Evolutionary conservation across 2,329 filamentous ascomycete genomes (phyloP).

Genomic region (Ophiostoma himal-ulmi): DNA sequence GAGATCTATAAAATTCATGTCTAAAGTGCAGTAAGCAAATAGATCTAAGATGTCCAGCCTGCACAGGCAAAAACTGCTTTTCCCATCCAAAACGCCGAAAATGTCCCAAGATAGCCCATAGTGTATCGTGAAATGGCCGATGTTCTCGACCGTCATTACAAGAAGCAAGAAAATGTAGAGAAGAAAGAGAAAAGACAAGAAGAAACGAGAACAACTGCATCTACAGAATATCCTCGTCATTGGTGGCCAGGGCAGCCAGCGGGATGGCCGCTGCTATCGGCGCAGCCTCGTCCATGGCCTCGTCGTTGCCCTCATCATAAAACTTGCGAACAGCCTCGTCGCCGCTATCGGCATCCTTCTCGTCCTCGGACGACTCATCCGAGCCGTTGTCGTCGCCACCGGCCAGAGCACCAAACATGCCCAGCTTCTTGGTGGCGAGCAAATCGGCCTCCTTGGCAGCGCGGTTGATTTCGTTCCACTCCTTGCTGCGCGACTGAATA

Average conservation of each 20-base stretch:
- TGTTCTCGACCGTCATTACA: slow-evolving; percentile 12
- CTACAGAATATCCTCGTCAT: slow-evolving; percentile 28
- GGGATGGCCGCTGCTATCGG: slow-evolving; percentile 16
- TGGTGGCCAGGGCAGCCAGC: slow-evolving; percentile 16
- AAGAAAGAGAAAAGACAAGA: background rate
- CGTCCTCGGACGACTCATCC: background rate
- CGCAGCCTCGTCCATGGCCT: slow-evolving; percentile 22
- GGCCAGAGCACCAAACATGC: slow-evolving; percentile 22
- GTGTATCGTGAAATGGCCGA: slow-evolving; percentile 10
- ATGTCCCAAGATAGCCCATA: slow-evolving; percentile 4
- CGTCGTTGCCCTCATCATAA: slow-evolving; percentile 25
- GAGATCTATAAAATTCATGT: background rate
- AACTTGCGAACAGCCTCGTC: slow-evolving; percentile 27
- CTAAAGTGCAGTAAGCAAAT: background rate
- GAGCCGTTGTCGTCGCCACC: background rate
- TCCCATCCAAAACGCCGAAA: slow-evolving; percentile 17
- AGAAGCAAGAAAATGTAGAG: slow-evolving; percentile 8
- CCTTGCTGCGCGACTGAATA: slow-evolving; percentile 46
- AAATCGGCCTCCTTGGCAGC: slow-evolving; percentile 12
- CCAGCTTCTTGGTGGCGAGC: slow-evolving; percentile 18
- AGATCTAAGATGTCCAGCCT: background rate
- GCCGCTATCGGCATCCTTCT: slow-evolving; percentile 22
- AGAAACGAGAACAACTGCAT: background rate
- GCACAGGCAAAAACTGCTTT: slow-evolving; percentile 3
- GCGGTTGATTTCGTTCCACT: slow-evolving; percentile 54